These are phyloP conservation scores for Podospora conica DNA, from an alignment of 495 filamentous ascomycete species.

Conservation along the genomic window DNA sequence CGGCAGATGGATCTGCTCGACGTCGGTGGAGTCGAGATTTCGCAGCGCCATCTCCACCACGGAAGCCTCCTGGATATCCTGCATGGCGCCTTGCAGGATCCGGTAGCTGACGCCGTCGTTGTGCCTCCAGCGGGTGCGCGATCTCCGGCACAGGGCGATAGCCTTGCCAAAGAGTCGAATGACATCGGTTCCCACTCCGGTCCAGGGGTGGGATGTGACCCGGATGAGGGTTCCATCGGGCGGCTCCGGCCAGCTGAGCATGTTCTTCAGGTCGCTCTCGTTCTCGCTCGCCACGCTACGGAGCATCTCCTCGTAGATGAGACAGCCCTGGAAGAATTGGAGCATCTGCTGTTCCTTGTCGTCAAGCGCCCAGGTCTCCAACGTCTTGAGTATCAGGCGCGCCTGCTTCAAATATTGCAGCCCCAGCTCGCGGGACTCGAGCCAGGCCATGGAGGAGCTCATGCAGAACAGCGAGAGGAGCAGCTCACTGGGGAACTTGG, in stretches of 20 bases:
- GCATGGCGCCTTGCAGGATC: slow-evolving; percentile 26
- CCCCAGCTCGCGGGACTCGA: slow-evolving; percentile 29
- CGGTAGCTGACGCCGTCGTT: slow-evolving; percentile 26
- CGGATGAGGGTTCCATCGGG: slow-evolving; percentile 10
- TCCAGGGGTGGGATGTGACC: slow-evolving; percentile 23
- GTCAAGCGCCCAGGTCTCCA: slow-evolving; percentile 17
- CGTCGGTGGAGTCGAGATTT: slow-evolving; percentile 9
- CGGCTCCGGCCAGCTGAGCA: slow-evolving; percentile 33
- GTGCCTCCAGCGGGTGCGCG: slow-evolving; percentile 27
- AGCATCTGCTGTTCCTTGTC: slow-evolving; percentile 18
- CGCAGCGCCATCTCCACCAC: slow-evolving; percentile 22
- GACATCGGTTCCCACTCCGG: slow-evolving; percentile 24
- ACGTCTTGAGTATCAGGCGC: slow-evolving; percentile 17
- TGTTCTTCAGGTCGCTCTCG: slow-evolving; percentile 24
- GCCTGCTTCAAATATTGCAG: slow-evolving; percentile 26
- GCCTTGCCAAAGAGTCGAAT: slow-evolving; percentile 30
- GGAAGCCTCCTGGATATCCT: slow-evolving; percentile 27
- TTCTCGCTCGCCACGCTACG: slow-evolving; percentile 32
- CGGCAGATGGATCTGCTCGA: not conserved
- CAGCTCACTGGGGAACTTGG: slow-evolving; percentile 25
- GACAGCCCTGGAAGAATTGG: slow-evolving; percentile 31
- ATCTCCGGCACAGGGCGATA: slow-evolving; percentile 27
- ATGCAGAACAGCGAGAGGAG: slow-evolving; percentile 30
- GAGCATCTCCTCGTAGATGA: slow-evolving; percentile 33
- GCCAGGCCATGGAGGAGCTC: slow-evolving; percentile 34